Percentiles rank a stretch among this genome's conserved stretches.
Conservation (phyloP, 1,139 yeast genomes). For the Debaryomyces coudertii region DNA sequence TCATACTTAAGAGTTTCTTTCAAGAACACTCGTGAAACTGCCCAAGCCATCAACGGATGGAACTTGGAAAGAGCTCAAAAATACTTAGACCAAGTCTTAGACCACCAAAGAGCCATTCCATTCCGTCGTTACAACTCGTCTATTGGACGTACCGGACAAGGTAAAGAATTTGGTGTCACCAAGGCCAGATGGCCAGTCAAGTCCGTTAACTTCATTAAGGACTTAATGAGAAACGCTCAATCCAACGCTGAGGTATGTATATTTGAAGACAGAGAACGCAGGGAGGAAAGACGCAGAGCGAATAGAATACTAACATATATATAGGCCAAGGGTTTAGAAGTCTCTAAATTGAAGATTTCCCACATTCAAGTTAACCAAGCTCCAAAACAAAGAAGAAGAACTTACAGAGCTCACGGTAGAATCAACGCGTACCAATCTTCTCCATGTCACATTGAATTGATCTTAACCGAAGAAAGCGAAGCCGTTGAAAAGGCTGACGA, state of each 20-base stretch:
- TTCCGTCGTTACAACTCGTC: slow-evolving; percentile 97
- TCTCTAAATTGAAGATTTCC: slow-evolving; percentile 88
- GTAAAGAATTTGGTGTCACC: slow-evolving; percentile 99
- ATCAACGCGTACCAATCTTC: slow-evolving; percentile 98
- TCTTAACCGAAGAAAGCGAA: slow-evolving; percentile 94
- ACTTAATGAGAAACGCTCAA: slow-evolving; percentile 95
- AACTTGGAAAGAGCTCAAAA: slow-evolving; percentile 92
- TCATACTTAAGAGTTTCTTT: slow-evolving; percentile 98
- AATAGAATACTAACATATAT: slow-evolving; percentile 16
- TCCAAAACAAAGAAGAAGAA: slow-evolving; percentile 99
- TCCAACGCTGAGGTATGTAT: slow-evolving; percentile 88
- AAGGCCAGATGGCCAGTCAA: slow-evolving; percentile 99
- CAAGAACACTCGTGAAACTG: slow-evolving; percentile 99
- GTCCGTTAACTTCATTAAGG: slow-evolving; percentile 94
- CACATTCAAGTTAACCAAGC: slow-evolving; percentile 99
- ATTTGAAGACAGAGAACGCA: slow-evolving; percentile 3
- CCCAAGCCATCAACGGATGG: slow-evolving; percentile 98
- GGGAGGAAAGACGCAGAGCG: not conserved
- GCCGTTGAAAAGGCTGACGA: slow-evolving; percentile 93
- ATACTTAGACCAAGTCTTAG: slow-evolving; percentile 95
- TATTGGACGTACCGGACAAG: slow-evolving; percentile 99
- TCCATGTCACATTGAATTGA: slow-evolving; percentile 98
- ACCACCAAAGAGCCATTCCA: slow-evolving; percentile 99
- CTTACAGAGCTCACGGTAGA: slow-evolving; percentile 99
- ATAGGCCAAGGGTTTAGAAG: slow-evolving; percentile 93